Evolutionary conservation across 495 filamentous ascomycete genomes (phyloP).

Genomic region (Penicillium atrosanguineum): DNA sequence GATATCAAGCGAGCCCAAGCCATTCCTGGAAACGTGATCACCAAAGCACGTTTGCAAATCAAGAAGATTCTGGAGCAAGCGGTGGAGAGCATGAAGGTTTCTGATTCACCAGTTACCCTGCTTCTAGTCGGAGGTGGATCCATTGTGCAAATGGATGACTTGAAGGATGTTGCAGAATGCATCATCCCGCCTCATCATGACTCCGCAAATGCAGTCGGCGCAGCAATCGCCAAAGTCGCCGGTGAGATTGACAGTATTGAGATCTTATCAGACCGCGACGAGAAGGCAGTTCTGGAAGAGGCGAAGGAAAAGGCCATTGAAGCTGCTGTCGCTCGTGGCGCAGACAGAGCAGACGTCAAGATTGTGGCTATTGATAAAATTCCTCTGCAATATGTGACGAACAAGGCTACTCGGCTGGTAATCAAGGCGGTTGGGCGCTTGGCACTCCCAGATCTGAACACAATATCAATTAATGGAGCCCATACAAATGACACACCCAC

Average conservation of each 20-base stretch:
- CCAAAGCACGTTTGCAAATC: not conserved
- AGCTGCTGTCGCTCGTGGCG: conserved; percentile 38
- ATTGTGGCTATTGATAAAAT: conserved; percentile 35
- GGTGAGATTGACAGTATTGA: conserved; percentile 47
- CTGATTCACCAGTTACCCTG: conserved; percentile 17
- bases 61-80: not conserved
- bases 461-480: not conserved
- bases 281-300: conserved; percentile 3
- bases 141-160: conserved; percentile 18
- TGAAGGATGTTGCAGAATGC: conserved; percentile 18
- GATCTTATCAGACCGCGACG: conserved; percentile 32
- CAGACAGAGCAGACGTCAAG: conserved; percentile 22
- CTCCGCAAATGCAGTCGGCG: conserved; percentile 56
- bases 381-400: conserved; percentile 37
- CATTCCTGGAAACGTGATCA: not conserved
- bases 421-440: conserved; percentile 34
- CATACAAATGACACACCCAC: not conserved
- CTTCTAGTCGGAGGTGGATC: conserved; percentile 26
- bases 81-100: conserved; percentile 11
- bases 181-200: conserved; percentile 32
- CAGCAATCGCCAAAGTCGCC: conserved; percentile 50
- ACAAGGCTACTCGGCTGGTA: conserved; percentile 28
- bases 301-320: conserved; percentile 5
- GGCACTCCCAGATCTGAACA: conserved; percentile 3
- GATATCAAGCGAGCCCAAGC: conserved; percentile 3